Base-by-base conservation (phyloP, 139 green algal genomes). In the Tetradesmus lagerheimii region DNA sequence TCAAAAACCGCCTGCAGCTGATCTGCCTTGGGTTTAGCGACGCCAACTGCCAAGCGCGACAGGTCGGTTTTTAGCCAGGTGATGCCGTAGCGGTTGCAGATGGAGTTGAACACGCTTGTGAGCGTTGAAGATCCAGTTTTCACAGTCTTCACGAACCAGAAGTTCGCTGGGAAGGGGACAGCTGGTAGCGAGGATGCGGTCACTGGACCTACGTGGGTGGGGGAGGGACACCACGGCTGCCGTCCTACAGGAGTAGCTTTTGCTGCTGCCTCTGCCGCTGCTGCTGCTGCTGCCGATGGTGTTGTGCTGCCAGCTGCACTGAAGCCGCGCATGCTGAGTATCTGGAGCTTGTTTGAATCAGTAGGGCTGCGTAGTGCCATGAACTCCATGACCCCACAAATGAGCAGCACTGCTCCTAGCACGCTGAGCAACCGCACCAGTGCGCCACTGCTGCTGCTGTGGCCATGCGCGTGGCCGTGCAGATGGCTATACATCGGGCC, bases 91-190 rank as follows among this genome's bases (percentile, higher is more conserved):
- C 64, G 82, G 8, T 37, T 41, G 39, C 53, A 79, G 14, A 87
- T 39, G 4, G 31, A 29, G 3, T 57, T 37, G 38, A 87, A 87
- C 3, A 87, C 53, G 16, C 53, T 53, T 25, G 82, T 41, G 4
- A 87, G 82, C 5, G 82, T 87, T 1, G 82, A 57, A 8, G 35
- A 50, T 35, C 82, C 82, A 2, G 82, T 87, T 14, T 87, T 87
- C 38, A 87, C 64, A 57, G 82, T 87, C 39, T 87, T 87, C 0
- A 87, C 82, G 29, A 78, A 78, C 82, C 82, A 87, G 23, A 79
- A 87, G 57, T 78, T 78, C 4, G 53, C 34, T 57, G 82, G 82
- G 53, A 87, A 87, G 4, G 82, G 82, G 4, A 57, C 79, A 6
- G 31, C 57, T 8, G 57, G 18, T n/a, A 71, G 57, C 3, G 57